Evolutionary conservation across 2,329 filamentous ascomycete species (phyloP).

Genomic region (Diplodia scrobiculata): DNA sequence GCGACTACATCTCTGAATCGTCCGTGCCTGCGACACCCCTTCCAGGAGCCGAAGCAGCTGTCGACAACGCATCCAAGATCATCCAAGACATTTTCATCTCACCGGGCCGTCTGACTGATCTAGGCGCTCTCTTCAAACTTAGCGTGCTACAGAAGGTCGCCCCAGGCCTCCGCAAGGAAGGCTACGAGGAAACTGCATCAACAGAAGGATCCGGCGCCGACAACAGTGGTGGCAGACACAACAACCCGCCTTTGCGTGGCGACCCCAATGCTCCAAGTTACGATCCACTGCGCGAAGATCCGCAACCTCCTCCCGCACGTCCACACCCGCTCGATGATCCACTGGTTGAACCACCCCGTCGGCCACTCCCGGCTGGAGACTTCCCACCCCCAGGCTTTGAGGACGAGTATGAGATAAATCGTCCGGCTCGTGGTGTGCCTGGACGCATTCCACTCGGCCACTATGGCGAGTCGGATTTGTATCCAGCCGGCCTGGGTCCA

Average conservation of each 20-base stretch:
- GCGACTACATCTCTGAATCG: slow-evolving; percentile 72
- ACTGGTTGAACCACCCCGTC: slow-evolving; percentile 60
- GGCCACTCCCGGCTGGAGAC: slow-evolving; percentile 68
- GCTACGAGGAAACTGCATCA: slow-evolving; percentile 64
- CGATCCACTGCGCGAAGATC: slow-evolving; percentile 49
- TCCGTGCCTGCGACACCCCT: slow-evolving; percentile 56
- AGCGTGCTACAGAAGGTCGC: slow-evolving; percentile 83
- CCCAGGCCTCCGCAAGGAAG: slow-evolving; percentile 74
- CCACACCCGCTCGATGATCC: slow-evolving; percentile 71
- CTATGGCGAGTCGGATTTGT: slow-evolving; percentile 83
- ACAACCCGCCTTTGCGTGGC: slow-evolving; percentile 43
- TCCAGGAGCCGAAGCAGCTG: slow-evolving; percentile 36
- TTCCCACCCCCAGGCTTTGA: slow-evolving; percentile 90
- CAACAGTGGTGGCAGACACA: slow-evolving; percentile 49
- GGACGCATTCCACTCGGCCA: slow-evolving; percentile 61
- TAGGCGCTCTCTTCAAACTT: slow-evolving; percentile 72
- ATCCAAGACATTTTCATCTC: slow-evolving; percentile 71
- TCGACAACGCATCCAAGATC: slow-evolving; percentile 49
- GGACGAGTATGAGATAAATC: slow-evolving; percentile 83
- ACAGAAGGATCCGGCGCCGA: slow-evolving; percentile 32
- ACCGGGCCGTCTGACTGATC: slow-evolving; percentile 64
- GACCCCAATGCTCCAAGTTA: slow-evolving; percentile 46
- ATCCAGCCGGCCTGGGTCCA: slow-evolving; percentile 82
- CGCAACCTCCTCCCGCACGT: slow-evolving; percentile 59
- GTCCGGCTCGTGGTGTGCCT: slow-evolving; percentile 61